A percentile compares a stretch with the other conserved stretches of the same genome.
phyloP scores from a whole-genome alignment of 1,284 basidiomycete species.

The Earliella scabrosa region DNA sequence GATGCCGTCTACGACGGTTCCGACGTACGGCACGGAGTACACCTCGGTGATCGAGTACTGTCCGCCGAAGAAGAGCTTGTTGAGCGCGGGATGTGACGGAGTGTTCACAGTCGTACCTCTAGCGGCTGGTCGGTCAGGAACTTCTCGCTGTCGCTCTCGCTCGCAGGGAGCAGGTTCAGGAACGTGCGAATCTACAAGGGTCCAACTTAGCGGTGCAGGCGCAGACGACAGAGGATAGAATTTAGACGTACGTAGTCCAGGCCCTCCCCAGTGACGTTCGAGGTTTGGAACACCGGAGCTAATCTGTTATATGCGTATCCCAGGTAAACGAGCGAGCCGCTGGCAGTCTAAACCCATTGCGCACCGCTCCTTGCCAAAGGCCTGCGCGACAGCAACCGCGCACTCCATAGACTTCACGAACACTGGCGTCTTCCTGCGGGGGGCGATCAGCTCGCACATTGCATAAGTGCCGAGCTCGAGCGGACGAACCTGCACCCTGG shows the following conservation, averaged over 20 bases:
- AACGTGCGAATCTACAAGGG: slow-evolving; percentile 72
- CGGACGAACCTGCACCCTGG: slow-evolving; percentile 83
- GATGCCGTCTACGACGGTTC: slow-evolving; percentile 95
- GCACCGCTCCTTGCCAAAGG: slow-evolving; percentile 73
- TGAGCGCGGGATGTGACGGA: background rate
- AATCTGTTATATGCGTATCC: slow-evolving; percentile 55
- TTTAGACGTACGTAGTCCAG: slow-evolving; percentile 68
- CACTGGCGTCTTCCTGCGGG: slow-evolving; percentile 73
- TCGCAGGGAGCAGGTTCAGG: slow-evolving; percentile 85
- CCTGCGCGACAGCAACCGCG: slow-evolving; percentile 77
- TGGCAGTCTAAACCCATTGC: slow-evolving; percentile 16
- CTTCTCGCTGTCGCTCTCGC: slow-evolving; percentile 80
- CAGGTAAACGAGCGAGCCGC: background rate
- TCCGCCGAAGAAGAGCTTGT: background rate
- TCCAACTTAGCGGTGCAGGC: background rate
- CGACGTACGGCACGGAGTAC: slow-evolving; percentile 88
- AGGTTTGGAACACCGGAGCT: slow-evolving; percentile 93
- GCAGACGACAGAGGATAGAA: background rate
- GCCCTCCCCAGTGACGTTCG: slow-evolving; percentile 94
- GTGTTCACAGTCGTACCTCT: slow-evolving; percentile 56
- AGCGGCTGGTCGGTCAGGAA: slow-evolving; percentile 87
- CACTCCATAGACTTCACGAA: slow-evolving; percentile 78
- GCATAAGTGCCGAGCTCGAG: background rate
- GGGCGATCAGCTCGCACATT: slow-evolving; percentile 12
- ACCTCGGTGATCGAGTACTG: slow-evolving; percentile 85